These are phyloP conservation scores for Melaleuca alternifolia DNA, from an alignment of 345 rosid species.

Conservation along the genomic window DNA sequence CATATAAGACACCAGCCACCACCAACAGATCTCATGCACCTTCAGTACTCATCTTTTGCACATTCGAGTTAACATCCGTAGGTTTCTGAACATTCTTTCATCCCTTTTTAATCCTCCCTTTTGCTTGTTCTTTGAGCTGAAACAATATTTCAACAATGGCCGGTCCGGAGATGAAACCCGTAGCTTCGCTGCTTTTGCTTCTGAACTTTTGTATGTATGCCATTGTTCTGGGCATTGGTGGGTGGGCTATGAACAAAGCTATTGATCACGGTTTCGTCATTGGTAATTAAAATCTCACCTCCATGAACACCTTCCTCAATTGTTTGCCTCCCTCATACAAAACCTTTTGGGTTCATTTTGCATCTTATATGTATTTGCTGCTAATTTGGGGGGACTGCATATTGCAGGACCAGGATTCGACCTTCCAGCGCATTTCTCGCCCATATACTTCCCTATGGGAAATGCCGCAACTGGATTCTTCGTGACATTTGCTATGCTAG, in stretches of 20 bases:
- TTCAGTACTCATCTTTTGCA: not conserved
- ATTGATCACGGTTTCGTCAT: constrained; percentile 73
- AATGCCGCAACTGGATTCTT: constrained; percentile 96
- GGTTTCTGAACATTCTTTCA: not conserved
- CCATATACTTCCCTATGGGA: constrained; percentile 89
- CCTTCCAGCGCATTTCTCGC: constrained; percentile 90
- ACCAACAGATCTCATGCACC: not conserved
- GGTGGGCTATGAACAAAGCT: constrained; percentile 80
- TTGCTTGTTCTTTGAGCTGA: not conserved
- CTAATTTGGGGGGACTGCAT: not conserved
- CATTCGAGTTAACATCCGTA: not conserved
- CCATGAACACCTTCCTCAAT: not conserved
- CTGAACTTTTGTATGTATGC: constrained; percentile 74
- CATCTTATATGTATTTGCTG: not conserved
- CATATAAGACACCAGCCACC: not conserved
- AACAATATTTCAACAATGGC: constrained; percentile 25
- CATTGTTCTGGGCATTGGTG: constrained; percentile 62
- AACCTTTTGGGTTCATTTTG: not conserved
- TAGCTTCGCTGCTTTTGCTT: constrained; percentile 46
- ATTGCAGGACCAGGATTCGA: constrained; percentile 49
- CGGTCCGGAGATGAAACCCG: constrained; percentile 32
- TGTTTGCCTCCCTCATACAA: not conserved
- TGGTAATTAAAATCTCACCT: constrained; percentile 42
- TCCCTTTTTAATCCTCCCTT: not conserved
- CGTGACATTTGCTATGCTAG: constrained; percentile 62